A percentile compares a stretch with the other conserved stretches of the same genome.
Conservation (phyloP, 768 basidiomycete species). For the Pulveroboletus sp. region DNA sequence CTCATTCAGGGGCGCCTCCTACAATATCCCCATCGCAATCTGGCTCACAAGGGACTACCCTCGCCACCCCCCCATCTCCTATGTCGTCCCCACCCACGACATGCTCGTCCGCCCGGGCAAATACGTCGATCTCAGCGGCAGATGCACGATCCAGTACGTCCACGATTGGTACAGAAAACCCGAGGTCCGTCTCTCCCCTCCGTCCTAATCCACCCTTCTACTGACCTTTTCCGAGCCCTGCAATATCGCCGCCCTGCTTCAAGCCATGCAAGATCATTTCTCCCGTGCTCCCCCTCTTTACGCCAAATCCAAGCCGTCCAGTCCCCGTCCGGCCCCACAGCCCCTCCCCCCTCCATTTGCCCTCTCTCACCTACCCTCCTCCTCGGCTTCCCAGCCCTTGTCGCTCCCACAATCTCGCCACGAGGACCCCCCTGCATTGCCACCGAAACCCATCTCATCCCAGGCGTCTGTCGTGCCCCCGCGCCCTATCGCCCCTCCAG, state of each 20-base stretch:
- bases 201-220: neutral
- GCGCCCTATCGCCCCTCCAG: conserved; percentile 14
- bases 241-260: conserved; percentile 64
- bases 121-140: conserved; percentile 77
- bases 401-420: conserved; percentile 15
- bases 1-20: conserved; percentile 62
- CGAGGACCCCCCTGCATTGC: conserved; percentile 35
- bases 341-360: conserved; percentile 15
- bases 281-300: conserved; percentile 86
- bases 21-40: conserved; percentile 90
- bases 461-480: conserved; percentile 8
- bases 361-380: conserved; percentile 16
- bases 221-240: conserved; percentile 52
- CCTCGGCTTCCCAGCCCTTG: conserved; percentile 15
- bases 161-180: conserved; percentile 75
- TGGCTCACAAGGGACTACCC: conserved; percentile 90
- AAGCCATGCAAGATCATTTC: conserved; percentile 78
- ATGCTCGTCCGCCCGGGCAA: conserved; percentile 82
- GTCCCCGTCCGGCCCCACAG: conserved; percentile 20
- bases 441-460: conserved; percentile 33
- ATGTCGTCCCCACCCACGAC: conserved; percentile 86
- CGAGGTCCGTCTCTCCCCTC: conserved; percentile 38
- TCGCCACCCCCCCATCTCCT: conserved; percentile 72
- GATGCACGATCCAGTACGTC: conserved; percentile 64
- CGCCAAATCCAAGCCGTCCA: conserved; percentile 58